phyloP scores from a whole-genome alignment of 2,329 filamentous ascomycete species.

The Corynespora cassiicola region DNA sequence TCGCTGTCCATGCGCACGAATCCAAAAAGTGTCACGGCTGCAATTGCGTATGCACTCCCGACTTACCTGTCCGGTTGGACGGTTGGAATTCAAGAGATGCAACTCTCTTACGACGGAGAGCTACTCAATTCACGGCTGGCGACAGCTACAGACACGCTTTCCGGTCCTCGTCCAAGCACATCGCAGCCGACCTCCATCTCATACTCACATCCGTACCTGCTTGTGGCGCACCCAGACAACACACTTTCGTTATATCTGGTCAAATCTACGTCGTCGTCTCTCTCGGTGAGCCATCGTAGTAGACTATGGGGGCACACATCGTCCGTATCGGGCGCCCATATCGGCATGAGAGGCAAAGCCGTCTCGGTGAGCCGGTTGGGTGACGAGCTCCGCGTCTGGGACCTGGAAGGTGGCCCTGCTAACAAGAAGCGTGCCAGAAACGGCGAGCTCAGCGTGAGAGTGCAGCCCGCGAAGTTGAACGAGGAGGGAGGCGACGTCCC shows the following conservation, averaged over 20 bases:
- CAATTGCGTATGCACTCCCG: constrained; percentile 84
- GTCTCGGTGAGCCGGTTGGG: constrained; percentile 87
- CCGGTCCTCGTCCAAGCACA: constrained; percentile 31
- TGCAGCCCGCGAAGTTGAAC: constrained; percentile 50
- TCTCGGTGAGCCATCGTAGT: constrained; percentile 75
- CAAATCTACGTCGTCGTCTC: constrained; percentile 69
- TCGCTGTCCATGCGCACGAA: constrained; percentile 82
- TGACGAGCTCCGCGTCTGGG: constrained; percentile 77
- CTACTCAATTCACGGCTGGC: constrained; percentile 58
- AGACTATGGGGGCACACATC: constrained; percentile 92
- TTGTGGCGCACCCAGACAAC: constrained; percentile 85
- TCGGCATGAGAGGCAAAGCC: constrained; percentile 83
- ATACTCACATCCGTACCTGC: constrained; percentile 79
- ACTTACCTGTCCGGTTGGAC: constrained; percentile 83
- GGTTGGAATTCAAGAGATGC: constrained; percentile 88
- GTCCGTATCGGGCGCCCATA: constrained; percentile 83
- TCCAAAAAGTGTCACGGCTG: constrained; percentile 71
- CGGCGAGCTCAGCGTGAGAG: constrained; percentile 60
- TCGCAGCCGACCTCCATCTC: constrained; percentile 58
- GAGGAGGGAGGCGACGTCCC: constrained; percentile 23
- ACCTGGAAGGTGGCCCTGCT: constrained; percentile 75
- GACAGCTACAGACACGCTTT: constrained; percentile 54
- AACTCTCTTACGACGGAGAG: constrained; percentile 62
- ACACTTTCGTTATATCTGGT: constrained; percentile 84
- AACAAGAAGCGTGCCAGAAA: constrained; percentile 49